These are phyloP conservation scores for Penicillium ochrochloron DNA, from an alignment of 495 filamentous ascomycete species.

Conservation along the genomic window DNA sequence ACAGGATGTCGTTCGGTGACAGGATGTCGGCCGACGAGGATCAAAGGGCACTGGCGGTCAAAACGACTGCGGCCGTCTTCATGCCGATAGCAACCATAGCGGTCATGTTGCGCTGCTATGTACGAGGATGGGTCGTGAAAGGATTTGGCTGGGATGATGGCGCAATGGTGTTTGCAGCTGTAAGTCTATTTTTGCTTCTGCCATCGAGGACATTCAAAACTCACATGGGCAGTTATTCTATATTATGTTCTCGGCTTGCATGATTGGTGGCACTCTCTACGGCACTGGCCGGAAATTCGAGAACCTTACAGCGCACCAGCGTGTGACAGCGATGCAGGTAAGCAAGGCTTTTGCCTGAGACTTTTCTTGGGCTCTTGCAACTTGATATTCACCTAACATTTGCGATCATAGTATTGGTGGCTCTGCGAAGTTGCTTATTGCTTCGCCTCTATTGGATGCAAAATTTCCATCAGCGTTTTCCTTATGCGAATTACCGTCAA, in stretches of 20 bases:
- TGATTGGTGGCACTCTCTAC: slow-evolving; percentile 45
- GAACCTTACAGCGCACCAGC: slow-evolving; percentile 29
- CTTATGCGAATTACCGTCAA: slow-evolving; percentile 50
- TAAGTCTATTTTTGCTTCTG: slow-evolving; percentile 10
- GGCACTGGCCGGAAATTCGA: slow-evolving; percentile 42
- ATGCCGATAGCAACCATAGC: slow-evolving; percentile 40
- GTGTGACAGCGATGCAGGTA: slow-evolving; percentile 47
- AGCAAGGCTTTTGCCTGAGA: not conserved
- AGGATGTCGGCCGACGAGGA: slow-evolving; percentile 29
- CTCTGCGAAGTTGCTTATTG: slow-evolving; percentile 50
- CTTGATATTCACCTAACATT: not conserved
- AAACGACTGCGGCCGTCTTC: slow-evolving; percentile 43
- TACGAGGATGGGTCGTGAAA: slow-evolving; percentile 45
- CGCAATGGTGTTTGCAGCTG: slow-evolving; percentile 43
- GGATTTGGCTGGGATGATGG: slow-evolving; percentile 51
- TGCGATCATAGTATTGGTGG: slow-evolving; percentile 42
- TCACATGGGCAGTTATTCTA: slow-evolving; percentile 34
- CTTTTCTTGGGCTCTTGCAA: not conserved
- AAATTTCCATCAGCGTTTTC: slow-evolving; percentile 52
- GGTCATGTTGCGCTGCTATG: slow-evolving; percentile 50
- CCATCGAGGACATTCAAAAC: not conserved
- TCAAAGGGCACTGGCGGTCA: slow-evolving; percentile 37
- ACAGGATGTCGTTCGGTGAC: slow-evolving; percentile 14
- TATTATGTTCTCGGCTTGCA: slow-evolving; percentile 44
- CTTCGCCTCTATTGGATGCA: slow-evolving; percentile 46